A percentile compares a stretch with the other conserved stretches of the same genome.
These are phyloP conservation scores for Chrysoporthe austroafricana DNA, from an alignment of 2,329 filamentous ascomycete genomes.

Conservation along the genomic window DNA sequence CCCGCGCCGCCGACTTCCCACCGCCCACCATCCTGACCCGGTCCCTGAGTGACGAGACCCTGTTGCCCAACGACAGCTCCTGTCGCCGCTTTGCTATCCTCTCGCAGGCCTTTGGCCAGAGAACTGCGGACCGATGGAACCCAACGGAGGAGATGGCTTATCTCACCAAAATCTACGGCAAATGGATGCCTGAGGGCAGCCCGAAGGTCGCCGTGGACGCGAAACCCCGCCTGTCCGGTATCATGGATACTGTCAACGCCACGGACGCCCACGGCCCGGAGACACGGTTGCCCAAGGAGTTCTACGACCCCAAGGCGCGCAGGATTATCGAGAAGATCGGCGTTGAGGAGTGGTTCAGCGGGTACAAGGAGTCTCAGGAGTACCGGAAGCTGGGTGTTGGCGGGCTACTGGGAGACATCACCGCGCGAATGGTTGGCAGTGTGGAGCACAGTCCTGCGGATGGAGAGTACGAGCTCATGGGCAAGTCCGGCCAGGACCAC, in stretches of 20 bases:
- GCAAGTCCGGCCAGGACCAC: constrained; percentile 40
- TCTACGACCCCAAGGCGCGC: constrained; percentile 78
- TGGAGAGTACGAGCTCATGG: constrained; percentile 53
- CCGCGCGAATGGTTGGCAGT: constrained; percentile 72
- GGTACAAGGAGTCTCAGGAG: constrained; percentile 82
- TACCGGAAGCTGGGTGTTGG: constrained; percentile 92
- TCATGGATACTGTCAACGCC: constrained; percentile 93
- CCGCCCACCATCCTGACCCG: constrained; percentile 69
- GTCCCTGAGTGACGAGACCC: constrained; percentile 70
- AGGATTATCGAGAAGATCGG: constrained; percentile 74
- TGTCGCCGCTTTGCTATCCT: constrained; percentile 75
- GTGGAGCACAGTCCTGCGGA: constrained; percentile 62
- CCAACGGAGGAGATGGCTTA: constrained; percentile 80
- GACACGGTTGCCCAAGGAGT: constrained; percentile 79
- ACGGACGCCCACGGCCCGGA: constrained; percentile 81
- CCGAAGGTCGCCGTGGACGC: constrained; percentile 79
- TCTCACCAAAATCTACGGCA: constrained; percentile 74
- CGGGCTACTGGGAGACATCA: constrained; percentile 79
- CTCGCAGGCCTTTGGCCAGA: constrained; percentile 70
- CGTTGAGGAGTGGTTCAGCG: constrained; percentile 84
- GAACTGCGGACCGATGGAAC: constrained; percentile 76
- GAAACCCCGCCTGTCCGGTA: constrained; percentile 80
- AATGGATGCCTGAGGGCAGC: constrained; percentile 79
- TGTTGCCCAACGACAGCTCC: constrained; percentile 77
- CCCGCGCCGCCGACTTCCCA: constrained; percentile 52